These are phyloP conservation scores for Vararia minispora DNA, from an alignment of 768 basidiomycete genomes.

Conservation along the genomic window DNA sequence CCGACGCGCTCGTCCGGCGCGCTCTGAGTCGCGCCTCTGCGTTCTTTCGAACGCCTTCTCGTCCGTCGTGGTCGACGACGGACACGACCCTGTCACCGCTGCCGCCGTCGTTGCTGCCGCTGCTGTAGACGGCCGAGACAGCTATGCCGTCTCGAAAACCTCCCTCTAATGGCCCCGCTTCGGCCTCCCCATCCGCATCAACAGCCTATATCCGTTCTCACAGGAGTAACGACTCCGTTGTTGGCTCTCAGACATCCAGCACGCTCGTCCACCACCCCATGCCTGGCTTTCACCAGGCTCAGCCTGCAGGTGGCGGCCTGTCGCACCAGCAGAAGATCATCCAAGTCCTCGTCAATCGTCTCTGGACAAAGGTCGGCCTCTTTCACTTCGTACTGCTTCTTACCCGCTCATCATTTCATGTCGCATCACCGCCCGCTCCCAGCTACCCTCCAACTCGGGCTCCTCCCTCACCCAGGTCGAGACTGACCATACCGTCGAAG, in stretches of 20 bases:
- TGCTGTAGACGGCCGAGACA: no score
- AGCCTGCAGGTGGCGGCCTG: slow-evolving; percentile 17
- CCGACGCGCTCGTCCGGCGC: no score
- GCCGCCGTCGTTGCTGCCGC: neutral
- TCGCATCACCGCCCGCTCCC: slow-evolving; percentile 5
- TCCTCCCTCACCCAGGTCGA: slow-evolving; percentile 62
- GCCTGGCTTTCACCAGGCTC: slow-evolving; percentile 15
- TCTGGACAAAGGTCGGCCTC: slow-evolving; percentile 63
- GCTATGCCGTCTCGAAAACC: slow-evolving; percentile 46
- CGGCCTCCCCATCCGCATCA: slow-evolving; percentile 28
- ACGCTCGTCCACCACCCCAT: slow-evolving; percentile 15
- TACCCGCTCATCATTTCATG: slow-evolving; percentile 2
- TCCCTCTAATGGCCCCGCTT: slow-evolving; percentile 53
- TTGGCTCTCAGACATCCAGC: no score
- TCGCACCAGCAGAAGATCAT: slow-evolving; percentile 78
- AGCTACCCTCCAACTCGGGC: slow-evolving; percentile 86
- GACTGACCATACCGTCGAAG: slow-evolving; percentile 60
- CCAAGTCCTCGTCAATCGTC: slow-evolving; percentile 63
- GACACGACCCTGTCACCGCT: neutral
- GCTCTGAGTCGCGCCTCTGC: no score
- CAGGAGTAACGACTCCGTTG: slow-evolving; percentile 58
- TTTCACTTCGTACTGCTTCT: neutral
- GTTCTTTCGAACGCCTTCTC: no score
- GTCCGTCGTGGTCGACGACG: no score
- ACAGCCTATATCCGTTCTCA: slow-evolving; percentile 37